Base-by-base conservation (phyloP, 257 asterid genomes). In the Eucommia ulmoides region DNA sequence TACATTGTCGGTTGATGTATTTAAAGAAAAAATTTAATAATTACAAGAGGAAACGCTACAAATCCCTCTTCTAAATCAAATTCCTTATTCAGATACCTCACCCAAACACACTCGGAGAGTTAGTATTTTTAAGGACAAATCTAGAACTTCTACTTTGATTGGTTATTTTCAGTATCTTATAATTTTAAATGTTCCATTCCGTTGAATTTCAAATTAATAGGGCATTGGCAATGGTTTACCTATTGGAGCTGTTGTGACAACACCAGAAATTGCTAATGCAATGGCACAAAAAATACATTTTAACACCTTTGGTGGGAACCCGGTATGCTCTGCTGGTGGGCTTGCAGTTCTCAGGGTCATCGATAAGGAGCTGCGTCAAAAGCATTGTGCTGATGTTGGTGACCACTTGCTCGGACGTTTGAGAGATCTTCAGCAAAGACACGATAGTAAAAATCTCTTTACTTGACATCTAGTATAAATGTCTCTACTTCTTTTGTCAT, bases 261-360 rank as follows among this genome's bases (percentile, higher is more conserved):
- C 96, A 11, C 96, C 94, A 0, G 94, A 89, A 74, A 85, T 89
- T 54, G 98, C 98, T 1, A 85, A 84, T 23, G 93, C 78, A 23
- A 22, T 89, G 81, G 49, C 98, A 54, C 93, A 85, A 61, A 89
- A 85, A 64, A 83, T 80, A 56, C 98, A 80, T 42, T 89, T 89
- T 58, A 89, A 89, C 58, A 89, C 98, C 26, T 89, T 78, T 53
- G 98, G 98, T 10, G 98, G 98, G 41, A 89, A 89, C 65, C 98
- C 98, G 7, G 96, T 89, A 14, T 89, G 98, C 73, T 89, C 96
- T 12, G 96, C 96, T 47, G 96, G 98, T 62, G 98, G 98, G 19
- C 81, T 71, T 49, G 93, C 91, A 0, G 98, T 89, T 35, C 94
- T 89, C 48, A 79, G 60, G 17, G 96, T 85, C 64, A 67, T 89